phyloP scores from a whole-genome alignment of 371 early-diverging fungal species.

The Mycotypha africana region DNA sequence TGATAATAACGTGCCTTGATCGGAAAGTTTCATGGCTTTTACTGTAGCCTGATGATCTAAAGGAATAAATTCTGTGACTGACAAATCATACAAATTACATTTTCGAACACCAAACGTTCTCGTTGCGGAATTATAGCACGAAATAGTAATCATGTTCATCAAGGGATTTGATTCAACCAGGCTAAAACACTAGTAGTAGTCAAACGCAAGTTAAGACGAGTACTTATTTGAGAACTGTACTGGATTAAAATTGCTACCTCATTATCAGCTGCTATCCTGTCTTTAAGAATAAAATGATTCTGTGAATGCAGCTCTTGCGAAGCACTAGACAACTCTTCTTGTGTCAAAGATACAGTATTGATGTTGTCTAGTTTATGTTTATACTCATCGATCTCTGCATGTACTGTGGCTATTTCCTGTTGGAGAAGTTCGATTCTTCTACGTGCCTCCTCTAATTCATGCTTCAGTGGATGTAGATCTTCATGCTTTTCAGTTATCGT shows the following conservation, averaged over 20 bases:
- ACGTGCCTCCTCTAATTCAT: conserved; percentile 1
- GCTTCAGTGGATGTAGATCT: not conserved
- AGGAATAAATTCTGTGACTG: conserved; percentile 13
- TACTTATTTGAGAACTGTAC: not conserved
- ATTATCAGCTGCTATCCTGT: no score
- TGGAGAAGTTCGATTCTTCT: not conserved
- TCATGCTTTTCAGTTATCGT: conserved; percentile 1
- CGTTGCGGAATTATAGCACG: not conserved
- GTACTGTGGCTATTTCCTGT: not conserved
- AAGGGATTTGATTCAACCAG: conserved; percentile 5
- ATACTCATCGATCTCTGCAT: not conserved
- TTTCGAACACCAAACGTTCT: conserved; percentile 13
- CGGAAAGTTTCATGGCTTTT: conserved; percentile 9
- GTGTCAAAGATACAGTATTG: no score
- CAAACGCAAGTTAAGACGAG: no score
- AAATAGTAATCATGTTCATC: conserved; percentile 4
- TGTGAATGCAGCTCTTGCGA: no score
- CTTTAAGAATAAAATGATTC: no score
- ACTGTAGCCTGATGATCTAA: conserved; percentile 7
- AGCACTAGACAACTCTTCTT: no score
- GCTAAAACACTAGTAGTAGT: no score
- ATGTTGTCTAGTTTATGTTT: conserved; percentile 1
- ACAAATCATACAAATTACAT: conserved; percentile 12
- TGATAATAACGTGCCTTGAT: conserved; percentile 1
- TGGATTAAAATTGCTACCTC: not conserved